Base-by-base conservation (phyloP, 441 rosid genomes). In the Pelargonium citronellum region DNA sequence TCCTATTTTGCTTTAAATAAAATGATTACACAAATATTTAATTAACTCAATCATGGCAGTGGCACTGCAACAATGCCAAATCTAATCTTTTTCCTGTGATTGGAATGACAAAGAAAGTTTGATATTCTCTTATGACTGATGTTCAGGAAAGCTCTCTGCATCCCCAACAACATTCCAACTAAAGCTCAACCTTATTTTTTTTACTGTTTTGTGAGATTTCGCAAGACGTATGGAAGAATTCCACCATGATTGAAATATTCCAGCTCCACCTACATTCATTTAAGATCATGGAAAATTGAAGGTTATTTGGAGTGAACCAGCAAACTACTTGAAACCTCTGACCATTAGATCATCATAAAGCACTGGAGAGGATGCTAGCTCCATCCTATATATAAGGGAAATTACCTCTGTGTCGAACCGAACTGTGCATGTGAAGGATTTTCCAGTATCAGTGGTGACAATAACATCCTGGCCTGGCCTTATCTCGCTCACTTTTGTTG, bases 201-300 rank as follows among this genome's bases (percentile, higher is more conserved):
- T 74, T 69, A 83, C 75, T 79, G 75, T 69, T 75, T 71, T 70
- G 74, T 86, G 76, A 84, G 79, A 74, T 79, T 82, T 27, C 85
- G 69, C 58, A 82, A 71, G 27, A 82, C 88, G 10, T 69, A 84
- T n/a, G 80, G 87, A 55, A 82, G 87, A 73, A 86, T 83, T 74
- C 90, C 90, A 30, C 90, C 92, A 19, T 86, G 86, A 27, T 83
- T 71, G 46, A 83, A 88, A 69, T 84, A 83, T n/a, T 82, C 85
- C 70, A 86, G 67, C 53, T 88, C 89, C 74, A 86, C 87, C 87
- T 83, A 73, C 77, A 75, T 63, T 24, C 77, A 75, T 63, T 24
- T 12, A 12, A 7, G 6, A 20, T 15, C 20, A 17, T 27, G 67
- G 49, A 16, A 10, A 61, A 6, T 64, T 27, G n/a, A 13, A 6